phyloP scores from a whole-genome alignment of 345 rosid species.

The Lumnitzera littorea region DNA sequence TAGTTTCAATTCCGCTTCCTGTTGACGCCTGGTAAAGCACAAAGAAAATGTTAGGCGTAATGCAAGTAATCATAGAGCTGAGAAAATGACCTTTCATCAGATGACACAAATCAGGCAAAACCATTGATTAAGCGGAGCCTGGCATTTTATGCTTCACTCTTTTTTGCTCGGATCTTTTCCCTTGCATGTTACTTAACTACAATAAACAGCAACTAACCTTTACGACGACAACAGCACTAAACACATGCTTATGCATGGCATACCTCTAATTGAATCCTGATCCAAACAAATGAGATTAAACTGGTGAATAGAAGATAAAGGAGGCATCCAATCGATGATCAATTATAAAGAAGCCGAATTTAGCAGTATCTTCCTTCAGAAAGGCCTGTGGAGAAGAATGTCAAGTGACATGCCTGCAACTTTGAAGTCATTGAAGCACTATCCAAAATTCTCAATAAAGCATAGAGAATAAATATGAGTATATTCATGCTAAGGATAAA shows the following conservation, averaged over 20 bases:
- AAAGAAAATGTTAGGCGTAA: conserved; percentile 24
- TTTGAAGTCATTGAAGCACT: conserved; percentile 37
- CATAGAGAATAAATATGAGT: no score
- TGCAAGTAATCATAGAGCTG: conserved; percentile 14
- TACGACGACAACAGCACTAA: conserved; percentile 46
- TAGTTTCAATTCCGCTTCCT: conserved; percentile 79
- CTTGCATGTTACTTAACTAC: conserved; percentile 15
- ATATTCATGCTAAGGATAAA: no score
- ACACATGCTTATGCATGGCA: conserved; percentile 54
- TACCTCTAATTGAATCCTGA: conserved; percentile 84
- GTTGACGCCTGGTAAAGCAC: conserved; percentile 70
- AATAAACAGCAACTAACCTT: conserved; percentile 57
- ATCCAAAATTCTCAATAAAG: conserved; percentile 3
- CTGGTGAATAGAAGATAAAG: conserved; percentile 68
- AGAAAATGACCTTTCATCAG: conserved; percentile 2
- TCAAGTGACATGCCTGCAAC: conserved; percentile 57
- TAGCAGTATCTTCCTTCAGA: conserved; percentile 86
- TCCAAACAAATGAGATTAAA: conserved; percentile 72
- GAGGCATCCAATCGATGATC: conserved; percentile 61
- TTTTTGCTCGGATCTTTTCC: conserved; percentile 1
- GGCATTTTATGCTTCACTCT: conserved; percentile 10
- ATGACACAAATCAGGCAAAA: no score
- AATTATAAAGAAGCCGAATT: conserved; percentile 55
- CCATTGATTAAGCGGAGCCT: background rate
- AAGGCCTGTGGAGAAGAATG: conserved; percentile 75